Conservation (phyloP, 305 asterid genomes). For the Fraxinus dipetala region DNA sequence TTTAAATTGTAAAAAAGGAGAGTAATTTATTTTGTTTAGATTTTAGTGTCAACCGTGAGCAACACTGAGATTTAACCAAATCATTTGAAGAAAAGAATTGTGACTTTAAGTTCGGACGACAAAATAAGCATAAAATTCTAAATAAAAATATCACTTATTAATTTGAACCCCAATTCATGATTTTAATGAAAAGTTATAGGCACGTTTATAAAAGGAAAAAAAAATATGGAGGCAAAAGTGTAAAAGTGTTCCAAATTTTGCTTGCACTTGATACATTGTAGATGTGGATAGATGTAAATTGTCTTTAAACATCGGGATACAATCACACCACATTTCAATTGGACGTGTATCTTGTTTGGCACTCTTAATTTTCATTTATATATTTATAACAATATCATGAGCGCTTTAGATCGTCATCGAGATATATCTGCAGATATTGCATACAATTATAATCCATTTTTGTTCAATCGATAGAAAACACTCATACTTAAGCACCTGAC, state of each 20-base stretch:
- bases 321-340: no score
- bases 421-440: no score
- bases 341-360: neutral
- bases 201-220: neutral
- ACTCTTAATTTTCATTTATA: no score
- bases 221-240: neutral
- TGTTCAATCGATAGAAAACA: neutral
- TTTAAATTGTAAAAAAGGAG: no score
- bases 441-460: no score
- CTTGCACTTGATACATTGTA: neutral
- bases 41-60: neutral
- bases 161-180: neutral
- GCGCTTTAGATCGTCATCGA: neutral
- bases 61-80: neutral
- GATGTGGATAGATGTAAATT: neutral
- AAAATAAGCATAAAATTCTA: neutral
- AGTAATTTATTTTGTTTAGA: neutral
- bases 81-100: neutral
- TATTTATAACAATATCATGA: no score
- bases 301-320: neutral
- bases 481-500: neutral
- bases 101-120: neutral
- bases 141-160: neutral
- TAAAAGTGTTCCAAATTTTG: neutral
- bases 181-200: neutral